Percentiles rank a stretch among this genome's conserved stretches.
phyloP scores from a whole-genome alignment of 2,329 filamentous ascomycete genomes.

The Aaosphaeria pasadenensis region DNA sequence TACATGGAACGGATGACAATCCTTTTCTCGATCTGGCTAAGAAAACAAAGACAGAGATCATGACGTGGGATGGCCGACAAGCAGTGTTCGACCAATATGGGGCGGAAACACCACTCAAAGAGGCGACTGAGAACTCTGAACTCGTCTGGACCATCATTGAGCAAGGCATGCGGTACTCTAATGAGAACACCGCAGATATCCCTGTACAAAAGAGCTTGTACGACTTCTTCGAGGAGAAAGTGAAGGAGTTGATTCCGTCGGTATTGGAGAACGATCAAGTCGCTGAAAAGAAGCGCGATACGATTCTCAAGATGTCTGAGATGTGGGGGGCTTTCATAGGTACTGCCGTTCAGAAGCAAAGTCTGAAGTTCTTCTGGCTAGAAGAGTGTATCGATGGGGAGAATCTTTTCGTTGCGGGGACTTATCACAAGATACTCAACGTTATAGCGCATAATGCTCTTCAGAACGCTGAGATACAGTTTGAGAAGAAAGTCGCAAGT shows the following conservation, averaged over 20 bases:
- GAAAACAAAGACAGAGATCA: conserved; percentile 54
- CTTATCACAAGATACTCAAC: conserved; percentile 59
- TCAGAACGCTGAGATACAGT: conserved; percentile 54
- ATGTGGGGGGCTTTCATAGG: conserved; percentile 72
- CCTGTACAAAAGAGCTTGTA: conserved; percentile 52
- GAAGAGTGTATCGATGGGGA: conserved; percentile 75
- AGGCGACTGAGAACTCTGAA: conserved; percentile 40
- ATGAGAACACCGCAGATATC: conserved; percentile 54
- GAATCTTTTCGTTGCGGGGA: conserved; percentile 61
- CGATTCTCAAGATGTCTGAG: conserved; percentile 54
- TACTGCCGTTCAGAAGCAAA: conserved; percentile 61
- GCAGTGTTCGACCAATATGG: conserved; percentile 59
- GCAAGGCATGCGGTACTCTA: conserved; percentile 65
- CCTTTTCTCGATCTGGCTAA: conserved; percentile 66
- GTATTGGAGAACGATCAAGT: conserved; percentile 29
- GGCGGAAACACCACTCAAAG: conserved; percentile 43
- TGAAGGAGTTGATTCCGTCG: conserved; percentile 41
- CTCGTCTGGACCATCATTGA: conserved; percentile 68
- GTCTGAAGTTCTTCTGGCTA: conserved; percentile 73
- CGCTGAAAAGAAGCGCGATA: conserved; percentile 48
- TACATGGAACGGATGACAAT: conserved; percentile 70
- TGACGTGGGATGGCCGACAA: conserved; percentile 54
- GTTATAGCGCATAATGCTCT: conserved; percentile 58
- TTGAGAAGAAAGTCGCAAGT: conserved; percentile 47
- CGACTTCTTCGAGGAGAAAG: conserved; percentile 54